Evolutionary conservation across 306 rosid genomes (phyloP), one percentile per base, ranked within the genome.

Genomic region (Sechiopsis laciniata): DNA sequence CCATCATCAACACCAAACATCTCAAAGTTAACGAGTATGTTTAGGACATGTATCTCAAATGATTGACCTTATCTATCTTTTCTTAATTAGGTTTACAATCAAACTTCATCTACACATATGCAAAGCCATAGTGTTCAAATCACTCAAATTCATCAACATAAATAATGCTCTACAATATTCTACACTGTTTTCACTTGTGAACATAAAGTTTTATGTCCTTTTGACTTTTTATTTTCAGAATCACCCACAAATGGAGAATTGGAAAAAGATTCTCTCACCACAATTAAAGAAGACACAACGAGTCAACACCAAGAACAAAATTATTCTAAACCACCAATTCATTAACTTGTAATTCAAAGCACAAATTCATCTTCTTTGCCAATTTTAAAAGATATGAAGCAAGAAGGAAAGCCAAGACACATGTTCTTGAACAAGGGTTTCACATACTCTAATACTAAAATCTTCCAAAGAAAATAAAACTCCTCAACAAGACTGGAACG

Each of bases 251-350:
- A 61, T 61, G 68, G 35, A 61, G 68, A 46, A 46, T 61, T 6
- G 68, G 12, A 10, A 61, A 32, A 61, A 16, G 46, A 61, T 59
- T 59, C 65, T 59, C 65, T 26, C 19, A 0, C 65, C 65, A 59
- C 65, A 59, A 59, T 59, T 26, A 59, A 59, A 46, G 4, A 57
- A 5, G 5, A 57, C 37, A 22, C 0, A 1, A 26, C 2, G 2
- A 26, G 29, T 26, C 29, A 26, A 1, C 29, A 20, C 4, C 60
- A 20, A 24, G 17, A 26, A 62, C 17, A 42, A n/a, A 16, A 17
- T 65, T 65, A 42, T 66, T 42, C 54, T 66, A 66, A 66, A 45
- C 72, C 55, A 40, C 72, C 54, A 42, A 66, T 66, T 66, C 72
- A 66, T 66, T 42, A 66, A 66, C n/a, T 32, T 19, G 40, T n/a